phyloP scores from a whole-genome alignment of 2,329 filamentous ascomycete species.

The Botrytis aclada region DNA sequence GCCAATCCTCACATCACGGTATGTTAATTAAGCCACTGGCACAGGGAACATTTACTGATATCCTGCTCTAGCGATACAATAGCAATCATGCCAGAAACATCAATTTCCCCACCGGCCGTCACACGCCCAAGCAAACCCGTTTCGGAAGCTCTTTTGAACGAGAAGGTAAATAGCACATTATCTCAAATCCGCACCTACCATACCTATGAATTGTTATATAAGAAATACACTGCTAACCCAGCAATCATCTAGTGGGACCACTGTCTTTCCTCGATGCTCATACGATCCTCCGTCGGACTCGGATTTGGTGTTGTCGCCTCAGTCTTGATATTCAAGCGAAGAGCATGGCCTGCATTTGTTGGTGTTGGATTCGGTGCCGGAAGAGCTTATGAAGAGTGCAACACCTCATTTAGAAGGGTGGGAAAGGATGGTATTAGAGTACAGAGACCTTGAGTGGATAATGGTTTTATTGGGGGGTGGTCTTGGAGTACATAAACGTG shows the following conservation, averaged over 20 bases:
- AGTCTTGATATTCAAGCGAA: slow-evolving; percentile 94
- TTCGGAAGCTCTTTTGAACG: slow-evolving; percentile 96
- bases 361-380: slow-evolving; percentile 94
- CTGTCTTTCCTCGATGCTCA: slow-evolving; percentile 94
- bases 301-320: slow-evolving; percentile 98
- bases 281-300: slow-evolving; percentile 93
- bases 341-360: slow-evolving; percentile 95
- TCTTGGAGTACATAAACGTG: slow-evolving; percentile 8
- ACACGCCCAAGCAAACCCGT: slow-evolving; percentile 73
- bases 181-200: background rate
- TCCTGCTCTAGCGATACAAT: slow-evolving; percentile 5
- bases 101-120: slow-evolving; percentile 48
- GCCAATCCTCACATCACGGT: slow-evolving; percentile 22
- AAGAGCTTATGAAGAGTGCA: slow-evolving; percentile 97
- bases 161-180: slow-evolving; percentile 67
- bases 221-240: slow-evolving; percentile 20
- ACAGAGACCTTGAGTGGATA: slow-evolving; percentile 30
- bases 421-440: slow-evolving; percentile 35
- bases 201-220: background rate
- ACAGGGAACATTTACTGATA: slow-evolving; percentile 10
- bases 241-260: slow-evolving; percentile 76
- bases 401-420: slow-evolving; percentile 45
- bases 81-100: slow-evolving; percentile 34
- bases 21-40: slow-evolving; percentile 19
- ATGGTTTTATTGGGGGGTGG: slow-evolving; percentile 23